These are phyloP conservation scores for Lomentospora prolificans DNA, from an alignment of 2,329 filamentous ascomycete species.

Conservation along the genomic window DNA sequence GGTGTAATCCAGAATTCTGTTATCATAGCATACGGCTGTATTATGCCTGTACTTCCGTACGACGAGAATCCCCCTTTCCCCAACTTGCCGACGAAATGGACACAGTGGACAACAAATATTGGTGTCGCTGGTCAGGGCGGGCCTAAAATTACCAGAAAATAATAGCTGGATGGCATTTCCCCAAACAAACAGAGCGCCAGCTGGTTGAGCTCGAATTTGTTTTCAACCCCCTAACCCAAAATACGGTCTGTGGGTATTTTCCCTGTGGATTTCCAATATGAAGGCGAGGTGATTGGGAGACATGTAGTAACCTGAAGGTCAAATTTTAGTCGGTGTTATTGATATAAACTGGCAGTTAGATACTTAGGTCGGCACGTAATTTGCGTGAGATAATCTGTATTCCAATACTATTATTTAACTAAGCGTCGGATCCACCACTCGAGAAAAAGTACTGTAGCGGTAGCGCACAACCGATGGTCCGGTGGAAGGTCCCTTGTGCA, in stretches of 20 bases:
- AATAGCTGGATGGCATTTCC: too few species aligned
- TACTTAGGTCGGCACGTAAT: not conserved
- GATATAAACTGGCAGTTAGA: not conserved
- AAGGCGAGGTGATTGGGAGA: not conserved
- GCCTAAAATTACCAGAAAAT: too few species aligned
- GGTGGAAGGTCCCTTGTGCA: slow-evolving; percentile 3
- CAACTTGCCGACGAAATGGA: not conserved
- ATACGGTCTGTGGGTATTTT: not conserved
- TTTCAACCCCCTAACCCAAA: not conserved
- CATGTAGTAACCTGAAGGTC: not conserved
- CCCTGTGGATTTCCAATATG: not conserved
- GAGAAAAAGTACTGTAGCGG: not conserved
- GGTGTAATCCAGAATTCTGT: too few species aligned
- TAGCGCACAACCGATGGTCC: not conserved
- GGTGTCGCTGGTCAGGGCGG: too few species aligned
- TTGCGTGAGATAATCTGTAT: not conserved
- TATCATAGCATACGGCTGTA: too few species aligned
- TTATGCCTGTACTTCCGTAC: too few species aligned
- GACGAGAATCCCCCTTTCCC: not conserved
- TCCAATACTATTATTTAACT: not conserved
- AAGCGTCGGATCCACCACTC: not conserved
- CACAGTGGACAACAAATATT: not conserved
- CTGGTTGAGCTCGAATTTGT: not conserved
- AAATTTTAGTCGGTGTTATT: not conserved
- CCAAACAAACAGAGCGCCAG: not conserved